A percentile compares a stretch with the other conserved stretches of the same genome.
phyloP scores from a whole-genome alignment of 176 grass and related monocot species.

The Oryza glumipatula region DNA sequence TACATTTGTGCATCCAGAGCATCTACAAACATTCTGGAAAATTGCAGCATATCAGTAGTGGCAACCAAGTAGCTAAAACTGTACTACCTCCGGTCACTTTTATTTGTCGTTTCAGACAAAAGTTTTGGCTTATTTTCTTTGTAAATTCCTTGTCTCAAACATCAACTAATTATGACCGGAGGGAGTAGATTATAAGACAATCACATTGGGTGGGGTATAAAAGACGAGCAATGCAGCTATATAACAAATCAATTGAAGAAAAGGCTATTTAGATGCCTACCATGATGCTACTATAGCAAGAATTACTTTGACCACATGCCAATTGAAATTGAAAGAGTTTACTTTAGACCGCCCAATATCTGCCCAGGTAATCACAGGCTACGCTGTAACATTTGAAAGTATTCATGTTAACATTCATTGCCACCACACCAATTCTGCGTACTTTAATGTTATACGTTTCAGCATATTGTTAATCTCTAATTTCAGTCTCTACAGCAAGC shows the following conservation, averaged over 20 bases:
- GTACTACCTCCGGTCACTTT: too few relatives aligned
- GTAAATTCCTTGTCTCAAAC: too few relatives aligned
- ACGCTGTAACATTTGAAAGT: not conserved
- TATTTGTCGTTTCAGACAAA: too few relatives aligned
- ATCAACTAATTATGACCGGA: too few relatives aligned
- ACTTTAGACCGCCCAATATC: slow-evolving; percentile 4
- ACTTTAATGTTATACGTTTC: too few relatives aligned
- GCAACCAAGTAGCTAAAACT: slow-evolving; percentile 19
- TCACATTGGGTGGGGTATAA: not conserved
- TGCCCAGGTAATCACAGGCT: not conserved
- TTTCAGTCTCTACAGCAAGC: not conserved
- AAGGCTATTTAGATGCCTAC: not conserved
- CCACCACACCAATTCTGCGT: not conserved
- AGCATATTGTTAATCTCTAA: not conserved
- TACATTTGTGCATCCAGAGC: slow-evolving; percentile 90
- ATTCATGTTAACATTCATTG: slow-evolving; percentile 2
- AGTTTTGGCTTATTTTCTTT: too few relatives aligned
- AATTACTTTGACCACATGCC: not conserved
- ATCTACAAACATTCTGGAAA: slow-evolving; percentile 93
- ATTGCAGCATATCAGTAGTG: slow-evolving; percentile 29
- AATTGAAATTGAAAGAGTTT: not conserved
- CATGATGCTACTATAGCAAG: not conserved
- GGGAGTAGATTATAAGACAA: slow-evolving; percentile 11
- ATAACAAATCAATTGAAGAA: not conserved
- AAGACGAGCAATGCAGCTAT: slow-evolving; percentile 2